These are phyloP conservation scores for Pseudogymnoascus pannorum DNA, from an alignment of 2,329 filamentous ascomycete species.

Conservation along the genomic window DNA sequence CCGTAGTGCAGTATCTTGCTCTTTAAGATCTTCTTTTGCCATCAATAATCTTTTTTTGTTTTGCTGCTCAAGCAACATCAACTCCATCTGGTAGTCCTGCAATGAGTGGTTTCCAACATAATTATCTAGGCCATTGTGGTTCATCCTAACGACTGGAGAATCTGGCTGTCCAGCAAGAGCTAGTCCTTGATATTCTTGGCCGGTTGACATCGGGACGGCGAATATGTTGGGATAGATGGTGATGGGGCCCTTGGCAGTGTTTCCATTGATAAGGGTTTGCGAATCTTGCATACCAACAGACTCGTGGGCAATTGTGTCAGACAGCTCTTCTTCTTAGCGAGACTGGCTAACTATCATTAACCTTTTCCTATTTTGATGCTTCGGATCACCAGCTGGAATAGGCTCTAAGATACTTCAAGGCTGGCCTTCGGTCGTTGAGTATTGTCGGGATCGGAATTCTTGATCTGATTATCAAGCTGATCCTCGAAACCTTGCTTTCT, in stretches of 20 bases:
- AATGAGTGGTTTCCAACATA: slow-evolving; percentile 52
- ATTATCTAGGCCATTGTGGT: neutral
- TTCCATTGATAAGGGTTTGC: neutral
- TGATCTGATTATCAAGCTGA: neutral
- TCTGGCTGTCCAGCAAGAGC: neutral
- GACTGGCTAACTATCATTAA: neutral
- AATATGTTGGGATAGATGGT: neutral
- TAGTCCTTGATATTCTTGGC: no score
- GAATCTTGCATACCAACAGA: neutral
- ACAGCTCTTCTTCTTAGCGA: neutral
- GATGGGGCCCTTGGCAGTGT: neutral
- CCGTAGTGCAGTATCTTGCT: neutral
- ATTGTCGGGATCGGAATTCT: neutral
- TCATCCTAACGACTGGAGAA: neutral
- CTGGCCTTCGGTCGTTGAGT: neutral
- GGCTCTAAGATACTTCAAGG: neutral
- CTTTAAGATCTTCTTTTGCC: slow-evolving; percentile 57
- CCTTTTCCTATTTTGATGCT: neutral
- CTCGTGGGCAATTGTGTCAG: neutral
- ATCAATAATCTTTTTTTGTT: slow-evolving; percentile 82
- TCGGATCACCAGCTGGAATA: neutral
- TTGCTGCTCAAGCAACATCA: slow-evolving; percentile 81
- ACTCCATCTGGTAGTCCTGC: slow-evolving; percentile 84
- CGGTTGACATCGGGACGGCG: no score
- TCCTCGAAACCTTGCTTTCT: no score